Base-by-base conservation (phyloP, 176 grass and related monocot genomes). In the Rhynchospora pubera region DNA sequence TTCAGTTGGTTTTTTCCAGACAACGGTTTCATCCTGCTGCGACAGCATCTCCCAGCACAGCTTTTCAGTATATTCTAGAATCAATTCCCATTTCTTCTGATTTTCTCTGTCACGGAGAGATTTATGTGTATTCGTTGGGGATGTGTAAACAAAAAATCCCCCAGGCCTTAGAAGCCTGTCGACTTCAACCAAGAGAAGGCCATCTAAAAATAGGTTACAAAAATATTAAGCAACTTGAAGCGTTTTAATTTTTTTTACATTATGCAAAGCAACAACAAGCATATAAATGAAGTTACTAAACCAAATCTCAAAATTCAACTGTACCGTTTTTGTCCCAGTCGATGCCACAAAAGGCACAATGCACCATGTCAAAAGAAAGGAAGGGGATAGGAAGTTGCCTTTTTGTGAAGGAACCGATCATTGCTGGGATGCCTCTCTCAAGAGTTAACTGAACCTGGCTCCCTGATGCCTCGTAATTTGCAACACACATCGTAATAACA, bases 381-480 rank as follows among this genome's bases (percentile, higher is more conserved):
- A 87, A 92, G 4, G 94, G 91, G 80, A 90, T 94, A 10, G 91
- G 94, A 50, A 97, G 90, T 67, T 97, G 94, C 78, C 82, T 89
- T 39, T 78, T 87, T 70, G 81, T 60, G 84, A 97, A 97, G 32
- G 94, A 97, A 83, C 91, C 90, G 3, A 94, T 88, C 90, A 97
- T 89, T 64, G 94, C 90, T 62, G 94, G 94, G 82, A 97, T 94
- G 85, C 94, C 94, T 92, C 94, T 94, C 90, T 97, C 94, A 45
- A 97, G 78, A 69, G 94, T 97, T 58, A 97, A 86, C 89, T 97
- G 91, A 79, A 97, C 91, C 91, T 97, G 94, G 76, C 94, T 97
- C 56, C 94, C 94, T 0, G 94, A 91, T 11, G 88, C 28, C 78
- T 97, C 94, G 78, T 94, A 97, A 85, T 94, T 94, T 80, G 94